Evolutionary conservation across 352 stramenopile genomes (phyloP).

Genomic region (Blastocystis hominis): DNA sequence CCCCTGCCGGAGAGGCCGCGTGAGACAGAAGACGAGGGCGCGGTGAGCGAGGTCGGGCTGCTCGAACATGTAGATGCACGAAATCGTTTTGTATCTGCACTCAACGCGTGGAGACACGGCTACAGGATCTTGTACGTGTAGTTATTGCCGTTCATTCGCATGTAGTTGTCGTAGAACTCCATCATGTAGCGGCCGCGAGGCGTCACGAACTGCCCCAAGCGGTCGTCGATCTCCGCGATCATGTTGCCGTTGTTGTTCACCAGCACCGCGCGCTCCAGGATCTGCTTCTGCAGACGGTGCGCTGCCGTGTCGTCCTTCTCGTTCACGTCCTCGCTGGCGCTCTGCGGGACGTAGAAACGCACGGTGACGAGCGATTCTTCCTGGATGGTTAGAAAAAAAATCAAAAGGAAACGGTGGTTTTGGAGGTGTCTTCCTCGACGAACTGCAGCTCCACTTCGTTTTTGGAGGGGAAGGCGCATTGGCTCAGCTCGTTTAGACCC

Average conservation of each 20-base stretch:
- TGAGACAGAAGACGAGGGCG: conserved; percentile 94
- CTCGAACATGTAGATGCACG: conserved; percentile 89
- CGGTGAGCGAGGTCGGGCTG: conserved; percentile 87
- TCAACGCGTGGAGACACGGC: background rate
- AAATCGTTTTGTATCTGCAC: conserved; percentile 92
- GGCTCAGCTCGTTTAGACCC: conserved; percentile 66
- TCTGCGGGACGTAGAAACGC: conserved; percentile 82
- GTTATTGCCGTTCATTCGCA: conserved; percentile 80
- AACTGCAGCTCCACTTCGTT: conserved; percentile 99
- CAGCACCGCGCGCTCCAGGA: conserved; percentile 71
- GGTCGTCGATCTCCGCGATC: conserved; percentile 89
- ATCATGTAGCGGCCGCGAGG: conserved; percentile 91
- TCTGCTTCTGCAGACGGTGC: conserved; percentile 68
- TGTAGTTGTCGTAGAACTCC: conserved; percentile 89
- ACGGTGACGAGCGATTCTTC: conserved; percentile 86
- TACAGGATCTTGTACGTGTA: conserved; percentile 62
- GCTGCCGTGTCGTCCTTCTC: conserved; percentile 72
- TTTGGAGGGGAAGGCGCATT: conserved; percentile 84
- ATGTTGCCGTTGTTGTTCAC: conserved; percentile 79
- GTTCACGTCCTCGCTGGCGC: conserved; percentile 61
- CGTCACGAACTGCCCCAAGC: conserved; percentile 91
- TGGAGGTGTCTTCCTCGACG: conserved; percentile 89
- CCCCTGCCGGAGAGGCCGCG: conserved; percentile 94
- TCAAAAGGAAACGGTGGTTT: conserved; percentile 67
- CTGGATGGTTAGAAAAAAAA: background rate